A percentile compares a stretch with the other conserved stretches of the same genome.
phyloP scores from a whole-genome alignment of 2,329 filamentous ascomycete genomes.

The Aspergillus novofumigatus region DNA sequence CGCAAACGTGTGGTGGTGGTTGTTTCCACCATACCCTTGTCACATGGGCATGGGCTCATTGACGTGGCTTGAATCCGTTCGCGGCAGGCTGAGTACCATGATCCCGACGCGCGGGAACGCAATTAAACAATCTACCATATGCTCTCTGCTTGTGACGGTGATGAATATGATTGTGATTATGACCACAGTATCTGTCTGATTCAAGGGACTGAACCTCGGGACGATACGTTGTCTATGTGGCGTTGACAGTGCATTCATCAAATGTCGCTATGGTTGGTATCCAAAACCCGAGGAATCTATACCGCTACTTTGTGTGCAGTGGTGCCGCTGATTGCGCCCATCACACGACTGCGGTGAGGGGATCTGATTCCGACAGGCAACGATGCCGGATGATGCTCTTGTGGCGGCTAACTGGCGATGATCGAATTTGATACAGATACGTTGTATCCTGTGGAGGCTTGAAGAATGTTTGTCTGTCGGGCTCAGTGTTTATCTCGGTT shows the following conservation, averaged over 20 bases:
- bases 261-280: slow-evolving; percentile 2
- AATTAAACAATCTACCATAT: slow-evolving; percentile 4
- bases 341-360: slow-evolving; percentile 16
- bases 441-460: background rate
- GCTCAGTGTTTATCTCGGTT: background rate
- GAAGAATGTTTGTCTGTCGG: background rate
- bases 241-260: background rate
- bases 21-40: slow-evolving; percentile 2
- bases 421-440: background rate
- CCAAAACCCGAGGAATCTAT: slow-evolving; percentile 3
- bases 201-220: background rate
- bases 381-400: slow-evolving; percentile 3
- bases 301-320: slow-evolving; percentile 14
- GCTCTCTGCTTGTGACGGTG: slow-evolving; percentile 9
- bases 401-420: background rate
- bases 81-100: slow-evolving; percentile 2
- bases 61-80: slow-evolving; percentile 19
- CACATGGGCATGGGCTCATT: slow-evolving; percentile 13
- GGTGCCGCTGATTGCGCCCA: slow-evolving; percentile 8
- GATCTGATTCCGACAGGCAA: slow-evolving; percentile 3
- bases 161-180: too few relatives aligned
- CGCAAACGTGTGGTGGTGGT: background rate
- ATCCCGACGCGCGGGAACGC: slow-evolving; percentile 11
- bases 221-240: background rate
- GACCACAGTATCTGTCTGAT: background rate